These are phyloP conservation scores for Phytophthora constricta DNA, from an alignment of 352 stramenopile species.

Conservation along the genomic window DNA sequence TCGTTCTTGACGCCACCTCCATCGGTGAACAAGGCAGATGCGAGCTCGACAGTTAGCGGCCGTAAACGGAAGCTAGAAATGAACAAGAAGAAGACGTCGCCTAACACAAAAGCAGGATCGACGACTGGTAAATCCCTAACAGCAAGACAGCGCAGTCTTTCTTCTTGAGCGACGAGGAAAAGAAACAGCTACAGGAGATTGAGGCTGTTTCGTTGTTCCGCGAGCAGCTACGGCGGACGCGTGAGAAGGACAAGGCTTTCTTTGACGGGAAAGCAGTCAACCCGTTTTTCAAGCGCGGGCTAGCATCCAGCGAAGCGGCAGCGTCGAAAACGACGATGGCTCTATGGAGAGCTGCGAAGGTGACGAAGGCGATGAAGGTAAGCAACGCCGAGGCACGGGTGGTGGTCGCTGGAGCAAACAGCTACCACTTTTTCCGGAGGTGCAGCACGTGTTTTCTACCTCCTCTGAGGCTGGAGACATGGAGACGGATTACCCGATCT, in stretches of 20 bases:
- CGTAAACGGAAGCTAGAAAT: slow-evolving; percentile 75
- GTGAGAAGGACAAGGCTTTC: slow-evolving; percentile 76
- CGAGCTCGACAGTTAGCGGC: slow-evolving; percentile 20
- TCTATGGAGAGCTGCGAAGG: slow-evolving; percentile 43
- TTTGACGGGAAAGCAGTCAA: slow-evolving; percentile 67
- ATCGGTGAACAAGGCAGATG: slow-evolving; percentile 28
- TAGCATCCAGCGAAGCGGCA: slow-evolving; percentile 16
- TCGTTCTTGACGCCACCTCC: slow-evolving; percentile 45
- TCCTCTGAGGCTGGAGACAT: slow-evolving; percentile 25
- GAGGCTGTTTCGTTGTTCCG: slow-evolving; percentile 67
- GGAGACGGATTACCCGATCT: slow-evolving; percentile 7
- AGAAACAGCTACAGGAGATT: slow-evolving; percentile 76
- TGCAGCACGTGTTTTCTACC: slow-evolving; percentile 49
- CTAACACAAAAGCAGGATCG: slow-evolving; percentile 25
- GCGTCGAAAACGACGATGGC: slow-evolving; percentile 30
- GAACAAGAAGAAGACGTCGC: slow-evolving; percentile 55
- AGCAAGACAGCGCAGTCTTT: slow-evolving; percentile 52
- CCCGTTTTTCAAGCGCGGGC: slow-evolving; percentile 70
- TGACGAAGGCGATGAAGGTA: slow-evolving; percentile 20
- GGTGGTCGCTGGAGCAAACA: slow-evolving; percentile 52
- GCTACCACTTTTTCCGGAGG: slow-evolving; percentile 40
- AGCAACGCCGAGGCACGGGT: slow-evolving; percentile 16
- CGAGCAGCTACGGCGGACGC: slow-evolving; percentile 65
- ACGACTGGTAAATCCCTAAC: slow-evolving; percentile 22
- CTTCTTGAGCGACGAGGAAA: slow-evolving; percentile 70